These are phyloP conservation scores for Lagerstroemia speciosa DNA, from an alignment of 345 rosid genomes.

Conservation along the genomic window DNA sequence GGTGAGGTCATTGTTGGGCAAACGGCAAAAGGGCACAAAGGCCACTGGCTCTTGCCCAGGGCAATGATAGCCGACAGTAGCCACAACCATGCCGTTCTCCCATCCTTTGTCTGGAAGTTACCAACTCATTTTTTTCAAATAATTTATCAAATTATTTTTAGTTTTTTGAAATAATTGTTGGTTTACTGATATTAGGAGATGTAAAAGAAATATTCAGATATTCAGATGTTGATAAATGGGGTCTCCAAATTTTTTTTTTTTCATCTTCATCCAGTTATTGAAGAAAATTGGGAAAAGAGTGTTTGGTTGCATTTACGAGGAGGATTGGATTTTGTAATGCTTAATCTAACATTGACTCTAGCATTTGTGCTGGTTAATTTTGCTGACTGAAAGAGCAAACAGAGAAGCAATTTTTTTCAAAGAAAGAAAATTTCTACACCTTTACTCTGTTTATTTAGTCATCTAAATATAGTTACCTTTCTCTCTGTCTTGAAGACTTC, in stretches of 20 bases:
- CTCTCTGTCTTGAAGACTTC: constrained; percentile 75
- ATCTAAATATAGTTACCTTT: constrained; percentile 38
- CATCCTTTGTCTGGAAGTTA: no score
- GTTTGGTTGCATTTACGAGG: background rate
- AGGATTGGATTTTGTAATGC: background rate
- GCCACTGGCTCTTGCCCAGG: no score
- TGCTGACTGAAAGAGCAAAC: background rate
- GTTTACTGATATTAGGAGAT: no score
- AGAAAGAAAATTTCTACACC: background rate
- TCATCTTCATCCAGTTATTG: background rate
- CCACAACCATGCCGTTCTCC: no score
- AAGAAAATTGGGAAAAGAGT: background rate
- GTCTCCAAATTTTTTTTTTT: background rate
- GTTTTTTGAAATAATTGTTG: no score
- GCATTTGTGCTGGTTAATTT: background rate
- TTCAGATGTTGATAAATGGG: no score
- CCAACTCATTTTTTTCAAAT: no score
- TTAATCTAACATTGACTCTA: background rate
- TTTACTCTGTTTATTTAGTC: background rate
- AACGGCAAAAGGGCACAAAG: no score
- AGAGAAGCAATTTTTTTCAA: constrained; percentile 3
- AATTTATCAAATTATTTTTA: no score
- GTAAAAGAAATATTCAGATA: no score
- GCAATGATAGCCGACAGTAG: no score
- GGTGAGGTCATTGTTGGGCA: no score